A percentile compares a stretch with the other conserved stretches of the same genome.
Evolutionary conservation across 345 rosid genomes (phyloP).

Genomic region (Linum lewisii): DNA sequence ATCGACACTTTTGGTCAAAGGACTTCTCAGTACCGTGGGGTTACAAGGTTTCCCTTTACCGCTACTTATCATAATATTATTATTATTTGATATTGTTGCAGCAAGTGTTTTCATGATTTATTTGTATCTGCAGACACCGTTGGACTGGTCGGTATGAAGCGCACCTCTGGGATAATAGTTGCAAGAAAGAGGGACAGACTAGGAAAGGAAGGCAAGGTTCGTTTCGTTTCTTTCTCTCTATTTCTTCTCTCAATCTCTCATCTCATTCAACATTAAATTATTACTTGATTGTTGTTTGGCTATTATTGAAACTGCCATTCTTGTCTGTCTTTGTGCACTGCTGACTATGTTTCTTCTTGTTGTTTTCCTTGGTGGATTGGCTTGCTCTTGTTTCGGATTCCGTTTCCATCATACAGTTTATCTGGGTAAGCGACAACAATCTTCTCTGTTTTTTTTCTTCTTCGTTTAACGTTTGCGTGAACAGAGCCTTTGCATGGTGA

Average conservation of each 20-base stretch:
- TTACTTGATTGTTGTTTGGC: constrained; percentile 15
- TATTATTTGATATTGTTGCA: no score
- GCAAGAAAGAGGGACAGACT: constrained; percentile 88
- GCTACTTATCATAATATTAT: no score
- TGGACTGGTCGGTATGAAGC: constrained; percentile 92
- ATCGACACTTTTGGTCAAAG: constrained; percentile 75
- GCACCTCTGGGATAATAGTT: constrained; percentile 82
- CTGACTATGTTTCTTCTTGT: constrained; percentile 28
- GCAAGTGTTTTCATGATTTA: no score
- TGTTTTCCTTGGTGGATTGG: constrained; percentile 10
- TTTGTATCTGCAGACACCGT: constrained; percentile 37
- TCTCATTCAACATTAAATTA: constrained; percentile 9
- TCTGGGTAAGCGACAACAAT: constrained; percentile 38
- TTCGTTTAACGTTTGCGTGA: no score
- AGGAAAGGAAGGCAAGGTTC: constrained; percentile 89
- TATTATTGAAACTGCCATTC: constrained; percentile 13
- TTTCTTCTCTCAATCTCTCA: neutral
- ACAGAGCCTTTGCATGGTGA: neutral
- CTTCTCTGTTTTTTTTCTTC: neutral
- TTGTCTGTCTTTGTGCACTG: constrained; percentile 11
- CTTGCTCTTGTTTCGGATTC: constrained; percentile 18
- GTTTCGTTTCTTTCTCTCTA: constrained; percentile 12
- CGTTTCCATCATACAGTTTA: constrained; percentile 45
- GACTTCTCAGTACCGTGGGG: constrained; percentile 94
- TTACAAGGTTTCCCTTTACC: constrained; percentile 44